Conservation (phyloP, 257 asterid genomes). For the Eustoma russellianum region DNA sequence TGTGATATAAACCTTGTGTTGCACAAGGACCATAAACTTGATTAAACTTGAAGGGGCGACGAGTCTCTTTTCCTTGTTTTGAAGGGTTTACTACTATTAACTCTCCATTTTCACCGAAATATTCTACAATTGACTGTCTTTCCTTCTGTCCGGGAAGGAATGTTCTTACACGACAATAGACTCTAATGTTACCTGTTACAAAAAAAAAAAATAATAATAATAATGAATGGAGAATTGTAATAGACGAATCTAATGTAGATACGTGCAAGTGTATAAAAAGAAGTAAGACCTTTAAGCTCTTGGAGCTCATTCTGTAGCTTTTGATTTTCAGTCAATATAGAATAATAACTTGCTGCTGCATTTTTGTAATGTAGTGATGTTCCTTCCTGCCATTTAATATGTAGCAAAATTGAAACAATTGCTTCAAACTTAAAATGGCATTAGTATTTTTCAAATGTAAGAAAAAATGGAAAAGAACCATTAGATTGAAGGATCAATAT, state of each 20-base stretch:
- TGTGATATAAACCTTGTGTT: constrained; percentile 75
- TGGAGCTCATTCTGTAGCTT: constrained; percentile 23
- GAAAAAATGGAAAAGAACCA: not conserved
- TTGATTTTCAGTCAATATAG: constrained; percentile 16
- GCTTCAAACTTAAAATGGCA: not conserved
- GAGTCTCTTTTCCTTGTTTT: constrained; percentile 84
- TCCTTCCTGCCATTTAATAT: constrained; percentile 6
- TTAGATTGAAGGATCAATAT: not conserved
- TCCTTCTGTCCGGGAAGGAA: constrained; percentile 74
- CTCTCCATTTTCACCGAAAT: constrained; percentile 85
- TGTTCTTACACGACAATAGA: constrained; percentile 90
- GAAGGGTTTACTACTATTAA: constrained; percentile 59
- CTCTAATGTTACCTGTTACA: constrained; percentile 81
- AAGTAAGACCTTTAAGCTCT: constrained; percentile 72
- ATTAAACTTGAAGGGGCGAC: constrained; percentile 77
- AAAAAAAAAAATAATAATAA: too few relatives aligned
- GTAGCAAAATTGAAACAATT: not conserved
- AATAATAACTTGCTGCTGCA: constrained; percentile 14
- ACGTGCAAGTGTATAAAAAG: not conserved
- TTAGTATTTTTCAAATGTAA: not conserved
- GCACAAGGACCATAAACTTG: constrained; percentile 62
- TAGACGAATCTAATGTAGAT: not conserved
- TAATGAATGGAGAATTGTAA: not conserved
- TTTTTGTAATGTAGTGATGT: constrained; percentile 12
- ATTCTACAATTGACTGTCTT: constrained; percentile 54